These are phyloP conservation scores for Litchi chinensis DNA, from an alignment of 345 rosid species.

Conservation along the genomic window DNA sequence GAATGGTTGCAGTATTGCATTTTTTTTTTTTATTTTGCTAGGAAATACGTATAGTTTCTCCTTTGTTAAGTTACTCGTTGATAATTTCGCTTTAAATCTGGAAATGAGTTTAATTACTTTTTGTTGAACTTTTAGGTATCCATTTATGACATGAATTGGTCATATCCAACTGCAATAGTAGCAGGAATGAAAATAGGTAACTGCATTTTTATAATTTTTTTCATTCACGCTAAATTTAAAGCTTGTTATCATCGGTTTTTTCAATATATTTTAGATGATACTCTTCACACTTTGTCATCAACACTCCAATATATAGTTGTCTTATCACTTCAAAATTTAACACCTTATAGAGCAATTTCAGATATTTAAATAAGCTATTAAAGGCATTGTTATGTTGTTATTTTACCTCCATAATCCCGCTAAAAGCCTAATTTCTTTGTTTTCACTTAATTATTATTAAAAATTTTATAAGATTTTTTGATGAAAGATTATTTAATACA, in stretches of 20 bases:
- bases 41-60: no score
- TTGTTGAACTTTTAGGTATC: no score
- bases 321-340: background rate
- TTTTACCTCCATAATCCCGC: background rate
- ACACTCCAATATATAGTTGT: background rate
- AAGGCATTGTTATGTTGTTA: background rate
- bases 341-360: background rate
- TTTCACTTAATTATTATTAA: background rate
- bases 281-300: background rate
- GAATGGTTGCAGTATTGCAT: constrained; percentile 68
- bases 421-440: background rate
- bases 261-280: background rate
- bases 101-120: no score
- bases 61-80: no score
- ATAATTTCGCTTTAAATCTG: no score
- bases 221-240: no score
- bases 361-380: background rate
- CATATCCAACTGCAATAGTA: no score
- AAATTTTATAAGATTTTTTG: background rate
- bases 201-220: no score
- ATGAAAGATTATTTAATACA: background rate
- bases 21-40: no score
- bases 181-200: no score
- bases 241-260: no score
- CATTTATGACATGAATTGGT: no score